Conservation (phyloP, 2,329 filamentous ascomycete species). For the Pyrenophora teres region DNA sequence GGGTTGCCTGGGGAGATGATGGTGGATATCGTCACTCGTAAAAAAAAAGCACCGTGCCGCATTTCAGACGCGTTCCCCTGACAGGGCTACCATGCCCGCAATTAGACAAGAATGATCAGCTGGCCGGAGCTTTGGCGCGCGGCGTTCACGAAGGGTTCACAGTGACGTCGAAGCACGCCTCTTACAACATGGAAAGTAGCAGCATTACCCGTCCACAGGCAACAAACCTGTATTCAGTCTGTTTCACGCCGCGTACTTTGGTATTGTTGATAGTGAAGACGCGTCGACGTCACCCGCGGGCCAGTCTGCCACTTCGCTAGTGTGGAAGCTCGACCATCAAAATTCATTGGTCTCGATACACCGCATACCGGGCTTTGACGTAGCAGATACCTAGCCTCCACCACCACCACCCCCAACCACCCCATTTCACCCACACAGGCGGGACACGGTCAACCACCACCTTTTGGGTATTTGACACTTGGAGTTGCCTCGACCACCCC, state of each 20-base stretch:
- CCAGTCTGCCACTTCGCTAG: neutral
- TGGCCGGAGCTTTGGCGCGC: neutral
- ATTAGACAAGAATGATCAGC: constrained; percentile 5
- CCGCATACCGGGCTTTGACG: constrained; percentile 13
- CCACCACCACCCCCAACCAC: constrained; percentile 12
- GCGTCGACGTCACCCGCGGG: constrained; percentile 36
- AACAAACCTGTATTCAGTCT: constrained; percentile 7
- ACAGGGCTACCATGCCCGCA: constrained; percentile 4
- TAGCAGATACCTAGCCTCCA: constrained; percentile 13
- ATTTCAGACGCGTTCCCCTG: constrained; percentile 3
- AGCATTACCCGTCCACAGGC: neutral
- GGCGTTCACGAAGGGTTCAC: neutral
- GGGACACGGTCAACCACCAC: constrained; percentile 5
- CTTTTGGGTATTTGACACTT: constrained; percentile 2
- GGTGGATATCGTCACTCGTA: neutral
- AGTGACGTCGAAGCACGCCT: constrained; percentile 9
- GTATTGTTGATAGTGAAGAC: constrained; percentile 13
- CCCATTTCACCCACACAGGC: constrained; percentile 14
- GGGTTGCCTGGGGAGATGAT: constrained; percentile 3
- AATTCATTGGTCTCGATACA: constrained; percentile 16
- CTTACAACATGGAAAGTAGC: neutral
- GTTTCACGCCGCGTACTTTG: neutral
- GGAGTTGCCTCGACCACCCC: constrained; percentile 2
- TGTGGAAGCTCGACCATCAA: neutral
- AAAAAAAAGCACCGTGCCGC: neutral